Percentiles rank a stretch among this genome's conserved stretches.
Conservation (phyloP, 371 early-diverging fungal genomes). For the Edhazardia aedis region DNA sequence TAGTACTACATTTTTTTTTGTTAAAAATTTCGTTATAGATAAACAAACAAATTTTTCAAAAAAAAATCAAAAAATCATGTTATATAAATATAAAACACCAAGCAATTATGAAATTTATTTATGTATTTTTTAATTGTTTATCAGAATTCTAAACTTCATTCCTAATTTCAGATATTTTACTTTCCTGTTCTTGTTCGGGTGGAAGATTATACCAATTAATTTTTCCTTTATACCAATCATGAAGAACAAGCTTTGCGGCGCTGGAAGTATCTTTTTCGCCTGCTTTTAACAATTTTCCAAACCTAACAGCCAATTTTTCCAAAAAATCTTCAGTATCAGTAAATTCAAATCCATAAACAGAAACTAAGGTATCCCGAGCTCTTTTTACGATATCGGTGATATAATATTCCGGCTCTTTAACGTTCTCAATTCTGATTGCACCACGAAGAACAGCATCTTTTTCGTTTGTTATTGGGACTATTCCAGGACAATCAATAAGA, state of each 20-base stretch:
- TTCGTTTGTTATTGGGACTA: slow-evolving; percentile 71
- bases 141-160: too few species aligned
- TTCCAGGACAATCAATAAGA: slow-evolving; percentile 94
- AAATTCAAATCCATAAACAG: slow-evolving; percentile 61
- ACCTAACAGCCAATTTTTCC: slow-evolving; percentile 59
- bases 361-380: slow-evolving; percentile 65
- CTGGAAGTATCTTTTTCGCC: slow-evolving; percentile 73
- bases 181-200: too few species aligned
- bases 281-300: slow-evolving; percentile 78
- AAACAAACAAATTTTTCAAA: too few species aligned
- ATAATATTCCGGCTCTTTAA: slow-evolving; percentile 71
- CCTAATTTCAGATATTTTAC: too few species aligned
- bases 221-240: slow-evolving; percentile 92
- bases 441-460: slow-evolving; percentile 87
- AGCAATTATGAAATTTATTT: too few species aligned
- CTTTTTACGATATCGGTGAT: slow-evolving; percentile 61
- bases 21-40: too few species aligned
- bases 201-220: slow-evolving; percentile 77
- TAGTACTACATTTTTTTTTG: too few species aligned
- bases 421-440: slow-evolving; percentile 79
- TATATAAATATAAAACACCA: too few species aligned
- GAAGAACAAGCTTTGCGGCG: slow-evolving; percentile 82
- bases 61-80: too few species aligned
- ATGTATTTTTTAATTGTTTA: too few species aligned
- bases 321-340: slow-evolving; percentile 70